Evolutionary conservation across 164 flowering plant genomes (phyloP), one percentile per base, ranked within the genome.

Genomic region (Santalum album): DNA sequence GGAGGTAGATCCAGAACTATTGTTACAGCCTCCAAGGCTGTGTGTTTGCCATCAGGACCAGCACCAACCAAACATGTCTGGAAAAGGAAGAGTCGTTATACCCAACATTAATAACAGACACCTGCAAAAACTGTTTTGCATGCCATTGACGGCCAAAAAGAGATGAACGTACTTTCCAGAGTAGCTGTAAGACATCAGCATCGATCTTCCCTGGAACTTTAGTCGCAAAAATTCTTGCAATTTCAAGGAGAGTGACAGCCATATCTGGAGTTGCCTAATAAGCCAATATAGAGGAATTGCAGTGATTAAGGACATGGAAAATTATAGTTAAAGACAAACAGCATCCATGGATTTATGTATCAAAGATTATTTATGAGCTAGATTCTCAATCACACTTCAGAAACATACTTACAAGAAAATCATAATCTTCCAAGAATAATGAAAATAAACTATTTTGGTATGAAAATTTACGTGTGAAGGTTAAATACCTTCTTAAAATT

Each of bases 201-300:
- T 92, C 99, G 47, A 92, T 89, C 74, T 92, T 92, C 53, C 99
- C 99, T 9, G 99, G 99, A 74, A 79, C 99, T 70, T 92, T 92
- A 18, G 99, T 92, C 11, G 99, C 99, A 73, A 92, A 92, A 39
- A 89, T 69, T 61, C 99, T 76, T 47, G 99, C 99, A 69, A 92
- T 82, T 81, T 92, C 92, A 61, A 92, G 88, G 58, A 92, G 87
- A 54, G 95, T 92, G 55, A 92, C 99, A 68, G 99, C 99, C 99
- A 92, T 89, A 65, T 82, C 99, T 61, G 99, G 99, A 54, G 96
- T 83, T 50, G 99, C 97, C 99, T 92, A 69, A 53, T 19, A 72
- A 67, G 53, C 16, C 16, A 45, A 75, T 20, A 15, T 40, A 35
- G 19, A 18, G 38, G 57, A 12, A 18, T 51, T 10, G 45, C 40